A percentile compares a stretch with the other conserved stretches of the same genome.
These are phyloP conservation scores for Phytophthora lateralis DNA, from an alignment of 352 stramenopile species.

Conservation along the genomic window DNA sequence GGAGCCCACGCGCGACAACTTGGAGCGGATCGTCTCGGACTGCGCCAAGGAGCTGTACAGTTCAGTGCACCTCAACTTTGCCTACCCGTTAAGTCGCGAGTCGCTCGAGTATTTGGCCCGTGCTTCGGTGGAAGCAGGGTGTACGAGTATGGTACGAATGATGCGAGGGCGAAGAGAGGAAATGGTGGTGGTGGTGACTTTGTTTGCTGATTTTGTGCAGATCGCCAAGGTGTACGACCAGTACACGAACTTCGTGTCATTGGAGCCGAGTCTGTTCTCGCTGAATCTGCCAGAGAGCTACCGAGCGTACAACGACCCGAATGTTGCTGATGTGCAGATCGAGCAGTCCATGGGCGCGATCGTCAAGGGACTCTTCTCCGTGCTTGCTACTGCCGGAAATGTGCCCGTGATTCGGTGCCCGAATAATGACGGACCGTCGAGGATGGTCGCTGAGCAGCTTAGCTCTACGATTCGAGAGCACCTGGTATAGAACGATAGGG, in stretches of 20 bases:
- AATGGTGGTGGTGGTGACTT: neutral
- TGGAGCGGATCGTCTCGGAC: constrained; percentile 95
- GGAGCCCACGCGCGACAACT: constrained; percentile 93
- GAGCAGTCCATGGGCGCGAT: constrained; percentile 77
- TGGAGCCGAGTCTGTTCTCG: constrained; percentile 95
- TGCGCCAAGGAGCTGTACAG: constrained; percentile 94
- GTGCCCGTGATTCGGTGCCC: constrained; percentile 97
- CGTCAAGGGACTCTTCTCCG: constrained; percentile 90
- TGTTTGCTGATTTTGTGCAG: constrained; percentile 23
- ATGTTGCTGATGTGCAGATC: constrained; percentile 76
- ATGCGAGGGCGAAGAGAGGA: neutral
- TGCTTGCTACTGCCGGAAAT: constrained; percentile 92
- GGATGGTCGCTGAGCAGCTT: constrained; percentile 96
- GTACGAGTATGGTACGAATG: constrained; percentile 71
- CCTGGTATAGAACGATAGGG: constrained; percentile 39
- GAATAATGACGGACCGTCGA: constrained; percentile 91
- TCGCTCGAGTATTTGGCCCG: constrained; percentile 89
- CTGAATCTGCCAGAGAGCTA: constrained; percentile 95
- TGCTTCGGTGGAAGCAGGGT: constrained; percentile 73
- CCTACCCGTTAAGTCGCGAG: constrained; percentile 86
- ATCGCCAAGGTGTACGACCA: constrained; percentile 97
- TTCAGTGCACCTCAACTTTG: constrained; percentile 95
- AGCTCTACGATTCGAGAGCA: constrained; percentile 82
- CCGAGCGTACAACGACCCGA: constrained; percentile 93
- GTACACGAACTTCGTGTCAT: constrained; percentile 97